Conservation (phyloP, 78 protist genomes). For the Chrysochromulina parva region DNA sequence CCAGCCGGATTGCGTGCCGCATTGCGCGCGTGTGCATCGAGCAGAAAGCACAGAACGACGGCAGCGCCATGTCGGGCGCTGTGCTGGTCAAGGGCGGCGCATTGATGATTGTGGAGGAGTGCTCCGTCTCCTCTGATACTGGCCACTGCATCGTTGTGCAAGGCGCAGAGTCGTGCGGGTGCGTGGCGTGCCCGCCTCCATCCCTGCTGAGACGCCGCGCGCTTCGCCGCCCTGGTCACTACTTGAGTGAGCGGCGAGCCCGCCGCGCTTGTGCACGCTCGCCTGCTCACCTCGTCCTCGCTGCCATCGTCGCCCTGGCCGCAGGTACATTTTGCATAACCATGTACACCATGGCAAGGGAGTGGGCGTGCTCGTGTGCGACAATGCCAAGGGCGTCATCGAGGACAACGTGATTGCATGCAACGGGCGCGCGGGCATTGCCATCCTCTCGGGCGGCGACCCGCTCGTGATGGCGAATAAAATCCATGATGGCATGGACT, state of each 20-base stretch:
- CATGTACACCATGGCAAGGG: background rate
- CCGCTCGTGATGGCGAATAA: background rate
- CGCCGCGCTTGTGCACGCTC: too few species aligned
- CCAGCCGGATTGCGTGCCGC: background rate
- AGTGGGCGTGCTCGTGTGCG: constrained; percentile 24
- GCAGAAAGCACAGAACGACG: background rate
- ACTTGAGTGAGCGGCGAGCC: too few species aligned
- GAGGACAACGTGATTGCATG: background rate
- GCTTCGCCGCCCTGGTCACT: too few species aligned
- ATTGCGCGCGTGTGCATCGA: background rate
- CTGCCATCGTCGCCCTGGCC: too few species aligned
- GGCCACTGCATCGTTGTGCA: constrained; percentile 2
- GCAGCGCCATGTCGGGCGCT: background rate
- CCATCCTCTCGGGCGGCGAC: background rate
- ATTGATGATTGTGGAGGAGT: background rate
- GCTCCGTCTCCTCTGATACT: background rate
- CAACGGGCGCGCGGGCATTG: constrained; percentile 27
- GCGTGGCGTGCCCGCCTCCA: too few species aligned
- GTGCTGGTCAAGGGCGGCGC: background rate
- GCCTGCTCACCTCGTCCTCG: too few species aligned
- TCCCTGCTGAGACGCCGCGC: too few species aligned
- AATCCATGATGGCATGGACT: background rate
- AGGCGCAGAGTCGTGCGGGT: background rate
- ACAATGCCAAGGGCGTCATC: background rate
- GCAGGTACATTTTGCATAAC: background rate